Evolutionary conservation across 1,284 basidiomycete species (phyloP), one percentile per base, ranked within the genome.

Genomic region (Flammula alnicola): DNA sequence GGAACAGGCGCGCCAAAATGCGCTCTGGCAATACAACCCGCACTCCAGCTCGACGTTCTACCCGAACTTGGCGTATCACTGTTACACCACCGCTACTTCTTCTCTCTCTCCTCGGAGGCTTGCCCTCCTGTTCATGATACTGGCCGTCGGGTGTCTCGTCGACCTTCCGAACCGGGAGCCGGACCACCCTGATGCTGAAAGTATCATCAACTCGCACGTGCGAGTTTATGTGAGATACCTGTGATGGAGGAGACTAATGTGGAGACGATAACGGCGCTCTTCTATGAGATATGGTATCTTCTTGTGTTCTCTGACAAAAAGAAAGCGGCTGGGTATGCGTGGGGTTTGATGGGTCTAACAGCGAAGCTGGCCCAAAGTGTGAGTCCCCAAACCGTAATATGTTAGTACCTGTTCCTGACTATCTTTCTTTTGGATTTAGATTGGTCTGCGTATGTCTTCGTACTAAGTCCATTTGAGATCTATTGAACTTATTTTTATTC

Each of bases 291-390:
- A 22, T 76, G 74, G 74, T 77, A 73, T 55, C 62, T 76, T 36
- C 58, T 75, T 37, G 73, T 76, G 23, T 77, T 76, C 59, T 74
- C 73, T n/a, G 74, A 76, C 57, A 70, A 71, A 54, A 77, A 75
- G 59, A 76, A 74, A 59, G 74, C 74, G 10, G 69, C 69, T 38
- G 70, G 70, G 17, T 74, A 76, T 54, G 74, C 74, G 7, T 85
- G 81, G 82, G 79, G 79, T 23, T 66, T 83, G 27, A 83, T 85
- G 81, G 82, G 82, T 19, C 66, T 83, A 11, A 80, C 81, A 17
- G 77, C 81, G 33, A 85, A 85, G 65, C 64, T 85, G 47, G 80
- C 81, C 14, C 81, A 84, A 61, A 81, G 80, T 62, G 81, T 84
- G 64, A 72, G 81, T 76, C 40, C 40, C 49, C 42, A 49, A 32